phyloP scores from a whole-genome alignment of 345 rosid genomes.

The Euphorbia lathyris region DNA sequence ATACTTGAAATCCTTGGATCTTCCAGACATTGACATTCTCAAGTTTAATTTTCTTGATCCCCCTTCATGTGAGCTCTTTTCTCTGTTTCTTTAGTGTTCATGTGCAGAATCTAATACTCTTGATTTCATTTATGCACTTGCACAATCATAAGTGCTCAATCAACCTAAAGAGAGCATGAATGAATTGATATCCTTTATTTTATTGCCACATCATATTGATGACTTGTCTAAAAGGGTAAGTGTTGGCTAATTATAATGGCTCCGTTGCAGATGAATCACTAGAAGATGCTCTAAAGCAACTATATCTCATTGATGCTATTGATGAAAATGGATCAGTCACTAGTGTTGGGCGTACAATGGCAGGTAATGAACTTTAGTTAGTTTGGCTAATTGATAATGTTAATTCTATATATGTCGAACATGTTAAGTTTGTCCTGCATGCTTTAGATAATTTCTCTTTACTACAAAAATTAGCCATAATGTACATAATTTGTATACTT shows the following conservation, averaged over 20 bases:
- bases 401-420: not conserved
- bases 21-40: constrained; percentile 81
- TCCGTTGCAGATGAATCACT: constrained; percentile 71
- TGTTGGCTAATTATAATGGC: constrained; percentile 15
- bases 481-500: not conserved
- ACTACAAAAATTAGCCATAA: not conserved
- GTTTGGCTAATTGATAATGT: constrained; percentile 6
- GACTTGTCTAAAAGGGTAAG: not conserved
- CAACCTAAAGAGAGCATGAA: not conserved
- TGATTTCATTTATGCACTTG: constrained; percentile 1
- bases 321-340: constrained; percentile 83
- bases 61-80: constrained; percentile 61
- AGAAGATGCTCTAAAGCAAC: constrained; percentile 86
- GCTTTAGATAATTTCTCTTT: not conserved
- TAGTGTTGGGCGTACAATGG: constrained; percentile 78
- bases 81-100: constrained; percentile 4
- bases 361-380: constrained; percentile 52
- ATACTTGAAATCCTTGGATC: constrained; percentile 90
- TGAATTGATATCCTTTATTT: not conserved
- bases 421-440: not conserved
- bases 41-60: constrained; percentile 95
- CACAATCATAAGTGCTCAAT: not conserved
- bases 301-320: constrained; percentile 88
- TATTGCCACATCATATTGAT: not conserved
- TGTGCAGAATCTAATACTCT: not conserved